Evolutionary conservation across 1,139 yeast genomes (phyloP).

Genomic region (Eremothecium gossypii): DNA sequence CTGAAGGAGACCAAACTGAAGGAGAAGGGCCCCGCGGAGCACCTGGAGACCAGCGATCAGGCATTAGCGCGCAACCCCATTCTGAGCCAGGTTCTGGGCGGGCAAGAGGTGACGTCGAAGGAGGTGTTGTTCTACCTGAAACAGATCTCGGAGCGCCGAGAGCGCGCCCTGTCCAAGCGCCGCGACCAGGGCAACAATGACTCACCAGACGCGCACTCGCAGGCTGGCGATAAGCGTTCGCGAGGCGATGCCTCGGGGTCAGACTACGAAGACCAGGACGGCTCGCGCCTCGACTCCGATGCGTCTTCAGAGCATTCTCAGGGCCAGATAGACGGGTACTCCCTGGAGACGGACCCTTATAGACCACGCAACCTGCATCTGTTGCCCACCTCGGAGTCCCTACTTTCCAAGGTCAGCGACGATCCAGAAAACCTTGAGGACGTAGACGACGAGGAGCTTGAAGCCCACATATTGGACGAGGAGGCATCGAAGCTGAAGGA

Average conservation of each 20-base stretch:
- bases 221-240: constrained; percentile 16
- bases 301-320: constrained; percentile 11
- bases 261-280: constrained; percentile 10
- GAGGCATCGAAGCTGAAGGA: constrained; percentile 66
- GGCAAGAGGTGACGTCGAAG: constrained; percentile 36
- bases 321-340: constrained; percentile 28
- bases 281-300: constrained; percentile 7
- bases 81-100: constrained; percentile 35
- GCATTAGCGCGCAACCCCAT: constrained; percentile 33
- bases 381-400: constrained; percentile 47
- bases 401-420: constrained; percentile 46
- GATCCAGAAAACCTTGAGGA: constrained; percentile 59
- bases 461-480: constrained; percentile 47
- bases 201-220: constrained; percentile 20
- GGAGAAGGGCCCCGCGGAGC: constrained; percentile 25
- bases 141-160: constrained; percentile 35
- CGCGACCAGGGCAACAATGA: constrained; percentile 23
- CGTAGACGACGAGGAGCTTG: constrained; percentile 75
- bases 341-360: constrained; percentile 33
- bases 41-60: constrained; percentile 32
- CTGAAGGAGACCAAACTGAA: constrained; percentile 33
- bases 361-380: constrained; percentile 46
- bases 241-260: constrained; percentile 14
- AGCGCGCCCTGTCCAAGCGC: constrained; percentile 29
- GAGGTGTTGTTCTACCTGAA: constrained; percentile 39